These are phyloP conservation scores for Circinella minor DNA, from an alignment of 371 early-diverging fungal genomes.

Conservation along the genomic window DNA sequence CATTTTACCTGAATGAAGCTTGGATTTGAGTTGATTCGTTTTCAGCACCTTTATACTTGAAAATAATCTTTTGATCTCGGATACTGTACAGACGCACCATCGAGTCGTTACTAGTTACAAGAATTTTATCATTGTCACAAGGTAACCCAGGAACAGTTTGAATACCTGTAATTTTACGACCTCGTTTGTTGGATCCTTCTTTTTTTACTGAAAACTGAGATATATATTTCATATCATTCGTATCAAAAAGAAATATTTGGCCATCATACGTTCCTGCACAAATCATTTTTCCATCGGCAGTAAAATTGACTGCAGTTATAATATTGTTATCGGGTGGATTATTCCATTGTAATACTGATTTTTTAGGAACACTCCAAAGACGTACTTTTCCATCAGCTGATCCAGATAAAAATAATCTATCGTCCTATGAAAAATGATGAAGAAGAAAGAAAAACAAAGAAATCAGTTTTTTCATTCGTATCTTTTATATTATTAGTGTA, in stretches of 20 bases:
- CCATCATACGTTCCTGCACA: slow-evolving; percentile 85
- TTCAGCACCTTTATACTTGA: slow-evolving; percentile 80
- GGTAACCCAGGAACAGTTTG: slow-evolving; percentile 58
- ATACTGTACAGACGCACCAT: slow-evolving; percentile 77
- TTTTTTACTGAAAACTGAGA: slow-evolving; percentile 78
- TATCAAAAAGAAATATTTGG: slow-evolving; percentile 78
- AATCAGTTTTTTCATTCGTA: neutral
- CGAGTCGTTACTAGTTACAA: slow-evolving; percentile 86
- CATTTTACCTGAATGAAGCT: slow-evolving; percentile 68
- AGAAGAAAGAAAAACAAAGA: neutral
- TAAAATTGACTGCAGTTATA: slow-evolving; percentile 83
- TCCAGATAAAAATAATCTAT: slow-evolving; percentile 80
- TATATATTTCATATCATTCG: slow-evolving; percentile 76
- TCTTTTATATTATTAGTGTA: neutral
- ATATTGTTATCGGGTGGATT: slow-evolving; percentile 65
- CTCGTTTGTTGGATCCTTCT: slow-evolving; percentile 44
- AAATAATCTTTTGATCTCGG: slow-evolving; percentile 70
- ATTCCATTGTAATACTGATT: slow-evolving; percentile 77
- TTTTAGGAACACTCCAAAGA: slow-evolving; percentile 84
- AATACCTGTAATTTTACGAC: slow-evolving; percentile 79
- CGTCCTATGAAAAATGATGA: slow-evolving; percentile 52
- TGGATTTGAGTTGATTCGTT: slow-evolving; percentile 69
- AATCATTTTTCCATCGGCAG: slow-evolving; percentile 67
- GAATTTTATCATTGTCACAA: slow-evolving; percentile 54
- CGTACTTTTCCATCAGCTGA: slow-evolving; percentile 83